phyloP scores from a whole-genome alignment of 768 basidiomycete genomes.

The Amanita pseudoporphyria region DNA sequence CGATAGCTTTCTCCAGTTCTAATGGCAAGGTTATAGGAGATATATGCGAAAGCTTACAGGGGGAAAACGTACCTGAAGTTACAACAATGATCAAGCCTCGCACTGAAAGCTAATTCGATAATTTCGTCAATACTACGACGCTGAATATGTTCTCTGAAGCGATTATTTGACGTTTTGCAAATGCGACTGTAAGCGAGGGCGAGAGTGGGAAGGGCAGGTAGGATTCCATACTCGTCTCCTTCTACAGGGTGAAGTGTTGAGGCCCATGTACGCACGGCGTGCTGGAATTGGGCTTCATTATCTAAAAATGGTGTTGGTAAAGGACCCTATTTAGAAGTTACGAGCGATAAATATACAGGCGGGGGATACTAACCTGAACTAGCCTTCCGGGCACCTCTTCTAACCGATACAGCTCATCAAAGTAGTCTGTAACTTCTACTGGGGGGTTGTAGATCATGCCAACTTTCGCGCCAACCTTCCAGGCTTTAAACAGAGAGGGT shows the following conservation, averaged over 20 bases:
- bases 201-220: too few relatives aligned
- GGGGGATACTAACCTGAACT: constrained; percentile 7
- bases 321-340: constrained; percentile 1
- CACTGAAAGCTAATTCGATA: too few relatives aligned
- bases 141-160: too few relatives aligned
- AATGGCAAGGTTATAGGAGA: too few relatives aligned
- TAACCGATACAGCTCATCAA: constrained; percentile 7
- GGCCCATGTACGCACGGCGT: constrained; percentile 6
- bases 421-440: not conserved
- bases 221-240: too few relatives aligned
- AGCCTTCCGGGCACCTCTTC: constrained; percentile 6
- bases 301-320: constrained; percentile 3
- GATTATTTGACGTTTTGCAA: too few relatives aligned
- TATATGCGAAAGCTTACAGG: too few relatives aligned
- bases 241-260: constrained; percentile 7
- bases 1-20: too few relatives aligned
- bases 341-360: too few relatives aligned
- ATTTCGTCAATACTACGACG: too few relatives aligned
- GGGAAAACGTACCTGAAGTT: constrained; percentile 7
- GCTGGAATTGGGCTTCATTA: constrained; percentile 4
- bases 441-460: not conserved
- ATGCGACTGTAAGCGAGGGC: too few relatives aligned
- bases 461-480: not conserved
- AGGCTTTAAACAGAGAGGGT: not conserved
- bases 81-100: constrained; percentile 6